phyloP scores from a whole-genome alignment of 768 basidiomycete species.

The Vararia minispora region DNA sequence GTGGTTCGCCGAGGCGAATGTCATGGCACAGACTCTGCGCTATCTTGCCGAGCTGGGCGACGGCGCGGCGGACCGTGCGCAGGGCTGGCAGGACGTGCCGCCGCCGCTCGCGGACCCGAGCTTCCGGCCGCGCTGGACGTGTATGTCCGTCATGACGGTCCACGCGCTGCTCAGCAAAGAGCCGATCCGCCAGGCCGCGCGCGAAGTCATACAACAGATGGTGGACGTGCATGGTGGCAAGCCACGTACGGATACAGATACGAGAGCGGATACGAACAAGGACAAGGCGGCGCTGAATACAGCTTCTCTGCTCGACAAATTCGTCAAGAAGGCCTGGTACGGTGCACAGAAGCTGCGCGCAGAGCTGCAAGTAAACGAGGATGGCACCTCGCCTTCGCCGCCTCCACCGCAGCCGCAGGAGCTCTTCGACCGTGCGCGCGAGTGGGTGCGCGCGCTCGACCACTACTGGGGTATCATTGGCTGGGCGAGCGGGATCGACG shows the following conservation, averaged over 20 bases:
- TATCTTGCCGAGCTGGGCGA: conserved; percentile 2
- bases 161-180: conserved; percentile 1
- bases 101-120: too few species aligned
- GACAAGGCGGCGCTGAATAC: not conserved
- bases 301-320: conserved; percentile 4
- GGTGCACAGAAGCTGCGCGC: not conserved
- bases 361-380: conserved; percentile 2
- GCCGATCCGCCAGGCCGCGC: not conserved
- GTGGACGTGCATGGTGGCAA: not conserved
- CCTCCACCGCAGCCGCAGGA: conserved; percentile 6
- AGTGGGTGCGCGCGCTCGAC: not conserved
- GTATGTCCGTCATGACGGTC: conserved; percentile 8
- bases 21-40: conserved; percentile 2
- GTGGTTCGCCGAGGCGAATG: conserved; percentile 6
- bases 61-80: not conserved
- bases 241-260: too few species aligned
- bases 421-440: not conserved
- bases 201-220: not conserved
- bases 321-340: conserved; percentile 4
- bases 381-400: too few species aligned
- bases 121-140: conserved; percentile 9
- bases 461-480: conserved; percentile 1
- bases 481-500: conserved; percentile 4
- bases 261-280: not conserved
- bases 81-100: conserved; percentile 1